Conservation (phyloP, 441 rosid species). For the Adansonia grandidieri region DNA sequence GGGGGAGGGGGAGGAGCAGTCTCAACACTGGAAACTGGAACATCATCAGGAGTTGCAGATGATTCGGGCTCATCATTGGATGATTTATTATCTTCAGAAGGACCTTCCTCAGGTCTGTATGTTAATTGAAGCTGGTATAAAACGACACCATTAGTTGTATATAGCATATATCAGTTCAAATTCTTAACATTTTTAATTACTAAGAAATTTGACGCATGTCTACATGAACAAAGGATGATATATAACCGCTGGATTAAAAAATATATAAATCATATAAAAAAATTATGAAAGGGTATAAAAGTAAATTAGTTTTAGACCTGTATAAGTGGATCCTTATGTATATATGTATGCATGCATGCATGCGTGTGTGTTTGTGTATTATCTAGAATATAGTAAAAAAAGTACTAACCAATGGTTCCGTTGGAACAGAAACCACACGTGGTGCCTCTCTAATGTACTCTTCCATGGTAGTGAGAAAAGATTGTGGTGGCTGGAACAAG, state of each 20-base stretch:
- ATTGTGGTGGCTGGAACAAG: constrained; percentile 84
- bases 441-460: constrained; percentile 98
- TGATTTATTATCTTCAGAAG: constrained; percentile 56
- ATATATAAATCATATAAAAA: background rate
- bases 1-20: constrained; percentile 40
- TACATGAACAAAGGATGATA: background rate
- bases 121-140: constrained; percentile 78
- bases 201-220: background rate
- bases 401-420: constrained; percentile 80
- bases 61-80: constrained; percentile 66
- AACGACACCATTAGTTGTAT: constrained; percentile 37
- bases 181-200: no score
- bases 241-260: background rate
- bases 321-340: background rate
- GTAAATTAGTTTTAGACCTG: background rate
- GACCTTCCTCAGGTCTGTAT: constrained; percentile 81
- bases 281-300: background rate
- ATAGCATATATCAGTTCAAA: background rate
- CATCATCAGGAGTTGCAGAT: constrained; percentile 49
- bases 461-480: constrained; percentile 94
- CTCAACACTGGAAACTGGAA: constrained; percentile 47
- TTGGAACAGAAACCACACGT: constrained; percentile 72
- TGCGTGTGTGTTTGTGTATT: background rate
- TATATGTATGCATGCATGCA: background rate
- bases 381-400: background rate